Evolutionary conservation across 257 asterid species (phyloP).

Genomic region (Catharanthus roseus): DNA sequence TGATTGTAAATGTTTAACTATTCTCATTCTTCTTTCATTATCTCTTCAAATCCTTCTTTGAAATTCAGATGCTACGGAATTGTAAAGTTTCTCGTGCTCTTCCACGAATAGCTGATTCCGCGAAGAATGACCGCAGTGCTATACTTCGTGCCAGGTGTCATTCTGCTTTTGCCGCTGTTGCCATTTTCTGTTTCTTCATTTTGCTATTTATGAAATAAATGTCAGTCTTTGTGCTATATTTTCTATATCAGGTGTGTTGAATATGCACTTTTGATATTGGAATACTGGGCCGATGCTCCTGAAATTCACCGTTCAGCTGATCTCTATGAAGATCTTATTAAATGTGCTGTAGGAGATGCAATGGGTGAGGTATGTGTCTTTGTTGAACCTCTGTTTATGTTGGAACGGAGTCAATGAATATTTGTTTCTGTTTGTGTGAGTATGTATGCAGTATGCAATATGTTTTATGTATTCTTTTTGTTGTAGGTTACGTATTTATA

Average conservation of each 20-base stretch:
- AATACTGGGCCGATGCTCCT: constrained; percentile 99
- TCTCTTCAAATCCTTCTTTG: no score
- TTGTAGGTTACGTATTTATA: background rate
- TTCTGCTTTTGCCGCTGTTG: constrained; percentile 5
- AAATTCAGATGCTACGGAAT: constrained; percentile 86
- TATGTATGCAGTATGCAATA: background rate
- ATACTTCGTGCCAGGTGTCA: constrained; percentile 92
- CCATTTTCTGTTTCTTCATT: background rate
- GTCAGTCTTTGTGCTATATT: constrained; percentile 18
- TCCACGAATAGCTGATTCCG: constrained; percentile 83
- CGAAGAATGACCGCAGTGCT: constrained; percentile 90
- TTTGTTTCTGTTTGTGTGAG: constrained; percentile 1
- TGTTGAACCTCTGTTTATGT: constrained; percentile 1
- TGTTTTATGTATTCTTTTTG: background rate
- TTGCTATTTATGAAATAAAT: background rate
- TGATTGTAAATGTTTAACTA: background rate
- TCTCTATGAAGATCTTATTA: constrained; percentile 86
- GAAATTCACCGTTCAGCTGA: constrained; percentile 97
- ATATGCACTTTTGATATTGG: constrained; percentile 88
- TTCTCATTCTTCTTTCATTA: constrained; percentile 14
- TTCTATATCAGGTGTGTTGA: constrained; percentile 75
- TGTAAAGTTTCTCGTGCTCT: constrained; percentile 95
- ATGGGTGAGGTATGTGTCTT: constrained; percentile 80
- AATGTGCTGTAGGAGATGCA: constrained; percentile 94
- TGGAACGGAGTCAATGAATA: no score